Evolutionary conservation across 2,329 filamentous ascomycete species (phyloP), one percentile per base, ranked within the genome.

Genomic region (Ophiobolus disseminans): DNA sequence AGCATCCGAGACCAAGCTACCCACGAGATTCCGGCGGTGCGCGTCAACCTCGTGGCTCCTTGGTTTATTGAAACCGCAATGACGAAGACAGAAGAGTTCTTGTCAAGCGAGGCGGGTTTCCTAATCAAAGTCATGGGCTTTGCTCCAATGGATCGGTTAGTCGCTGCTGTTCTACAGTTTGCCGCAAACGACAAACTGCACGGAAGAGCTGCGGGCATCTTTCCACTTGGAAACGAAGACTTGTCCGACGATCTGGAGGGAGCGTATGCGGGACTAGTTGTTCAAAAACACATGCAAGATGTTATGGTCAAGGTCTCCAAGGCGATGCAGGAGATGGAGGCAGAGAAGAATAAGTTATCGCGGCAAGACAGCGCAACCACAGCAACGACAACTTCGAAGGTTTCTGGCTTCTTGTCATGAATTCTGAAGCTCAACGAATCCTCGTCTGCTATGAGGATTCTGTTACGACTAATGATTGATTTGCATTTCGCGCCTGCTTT

Each of bases 21-120:
- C 10, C 39, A 45, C 5, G 49, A 53, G 26, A 45, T 43, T 0
- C 41, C 52, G 7, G 38, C 49, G 3, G 49, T 66, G 3, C 51
- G 63, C 21, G 40, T 65, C 21, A 68, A 70, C 28, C 49, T 68
- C 2, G 57, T 68, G 3, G 65, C 65, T 11, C 65, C 65, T n/a
- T 67, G 59, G 53, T 63, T 58, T 23, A 50, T 68, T 7, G 49
- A 59, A 2, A 70, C 66, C 1, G 51, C 52, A 3, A 62, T 62
- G 50, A 56, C 58, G 10, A 48, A 31, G 16, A 22, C 43, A 17
- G 10, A 50, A 10, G 46, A 49, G 1, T 60, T 57, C 14, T 3
- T 53, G 2, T 26, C 39, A 4, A 58, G 55, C 30, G 48, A 58
- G 13, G 46, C 57, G 22, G 51, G 55, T 4, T 35, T 31, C 5